Conservation (phyloP, 768 basidiomycete genomes). For the Basidioascus undulatus region DNA sequence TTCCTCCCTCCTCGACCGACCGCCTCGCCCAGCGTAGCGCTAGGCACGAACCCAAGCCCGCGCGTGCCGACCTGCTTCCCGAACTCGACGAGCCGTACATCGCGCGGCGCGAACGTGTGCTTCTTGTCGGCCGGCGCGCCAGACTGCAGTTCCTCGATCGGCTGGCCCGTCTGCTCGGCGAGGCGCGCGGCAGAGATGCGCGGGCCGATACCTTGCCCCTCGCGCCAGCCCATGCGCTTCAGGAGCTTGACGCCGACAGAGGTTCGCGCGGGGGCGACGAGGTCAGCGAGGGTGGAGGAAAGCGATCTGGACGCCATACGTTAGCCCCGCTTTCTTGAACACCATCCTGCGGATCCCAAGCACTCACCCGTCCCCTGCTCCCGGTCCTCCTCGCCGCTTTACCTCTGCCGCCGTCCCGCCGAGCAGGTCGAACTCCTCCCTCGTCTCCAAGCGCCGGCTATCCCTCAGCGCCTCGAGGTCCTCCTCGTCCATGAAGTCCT, state of each 20-base stretch:
- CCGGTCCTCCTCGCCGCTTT: slow-evolving; percentile 13
- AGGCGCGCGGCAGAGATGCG: slow-evolving; percentile 54
- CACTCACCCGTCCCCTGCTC: slow-evolving; percentile 33
- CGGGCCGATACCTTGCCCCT: slow-evolving; percentile 82
- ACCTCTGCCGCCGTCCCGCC: slow-evolving; percentile 25
- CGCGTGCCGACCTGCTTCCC: slow-evolving; percentile 52
- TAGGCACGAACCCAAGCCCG: slow-evolving; percentile 60
- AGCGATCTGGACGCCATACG: slow-evolving; percentile 27
- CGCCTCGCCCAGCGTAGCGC: slow-evolving; percentile 16
- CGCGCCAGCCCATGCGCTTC: slow-evolving; percentile 85
- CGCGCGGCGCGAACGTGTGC: slow-evolving; percentile 64
- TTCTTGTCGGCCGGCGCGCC: slow-evolving; percentile 29
- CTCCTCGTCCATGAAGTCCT: slow-evolving; percentile 99
- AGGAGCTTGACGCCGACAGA: slow-evolving; percentile 66
- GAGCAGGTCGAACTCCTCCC: slow-evolving; percentile 47
- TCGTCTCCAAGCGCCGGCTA: slow-evolving; percentile 45
- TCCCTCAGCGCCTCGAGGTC: slow-evolving; percentile 65
- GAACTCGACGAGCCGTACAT: slow-evolving; percentile 38
- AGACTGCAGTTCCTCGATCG: slow-evolving; percentile 24
- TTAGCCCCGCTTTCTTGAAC: neutral
- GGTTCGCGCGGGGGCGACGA: slow-evolving; percentile 50
- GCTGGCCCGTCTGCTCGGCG: slow-evolving; percentile 39
- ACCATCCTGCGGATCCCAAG: neutral
- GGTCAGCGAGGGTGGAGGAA: slow-evolving; percentile 34
- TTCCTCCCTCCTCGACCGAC: neutral